Conservation (phyloP, 371 early-diverging fungal species). For the Haplosporangium sp. region DNA sequence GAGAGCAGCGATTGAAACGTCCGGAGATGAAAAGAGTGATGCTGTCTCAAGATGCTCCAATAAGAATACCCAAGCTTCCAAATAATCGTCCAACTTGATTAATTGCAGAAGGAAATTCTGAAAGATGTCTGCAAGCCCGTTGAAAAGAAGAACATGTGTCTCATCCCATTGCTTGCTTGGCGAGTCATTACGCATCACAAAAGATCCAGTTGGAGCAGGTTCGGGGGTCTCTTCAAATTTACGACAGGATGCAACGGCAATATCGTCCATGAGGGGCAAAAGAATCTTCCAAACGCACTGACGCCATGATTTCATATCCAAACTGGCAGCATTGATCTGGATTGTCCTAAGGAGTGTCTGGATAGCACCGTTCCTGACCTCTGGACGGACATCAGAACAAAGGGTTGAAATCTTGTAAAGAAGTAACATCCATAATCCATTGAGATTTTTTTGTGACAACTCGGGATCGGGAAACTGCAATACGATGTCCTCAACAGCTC, state of each 20-base stretch:
- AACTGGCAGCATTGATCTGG: constrained; percentile 81
- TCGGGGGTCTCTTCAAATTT: constrained; percentile 29
- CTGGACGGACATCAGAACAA: constrained; percentile 90
- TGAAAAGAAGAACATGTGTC: constrained; percentile 87
- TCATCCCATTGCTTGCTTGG: constrained; percentile 96
- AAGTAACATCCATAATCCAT: constrained; percentile 88
- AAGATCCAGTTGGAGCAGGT: constrained; percentile 66
- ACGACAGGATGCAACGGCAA: constrained; percentile 67
- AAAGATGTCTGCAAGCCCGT: constrained; percentile 79
- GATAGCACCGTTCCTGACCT: constrained; percentile 94
- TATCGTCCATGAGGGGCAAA: constrained; percentile 88
- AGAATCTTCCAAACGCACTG: constrained; percentile 90
- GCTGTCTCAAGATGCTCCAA: constrained; percentile 82
- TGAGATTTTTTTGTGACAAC: constrained; percentile 63
- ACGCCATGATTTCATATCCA: constrained; percentile 83
- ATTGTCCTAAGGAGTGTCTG: constrained; percentile 96
- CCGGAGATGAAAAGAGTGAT: constrained; percentile 77
- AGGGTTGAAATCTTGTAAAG: constrained; percentile 84
- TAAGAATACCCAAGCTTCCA: constrained; percentile 72
- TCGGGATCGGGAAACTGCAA: constrained; percentile 57
- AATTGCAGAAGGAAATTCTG: constrained; percentile 75
- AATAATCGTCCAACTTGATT: constrained; percentile 69
- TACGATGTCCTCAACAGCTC: constrained; percentile 30
- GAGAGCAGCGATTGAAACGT: constrained; percentile 82
- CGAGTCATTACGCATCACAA: constrained; percentile 75